Evolutionary conservation across 2,329 filamentous ascomycete species (phyloP).

Genomic region (Epichloe scottii): DNA sequence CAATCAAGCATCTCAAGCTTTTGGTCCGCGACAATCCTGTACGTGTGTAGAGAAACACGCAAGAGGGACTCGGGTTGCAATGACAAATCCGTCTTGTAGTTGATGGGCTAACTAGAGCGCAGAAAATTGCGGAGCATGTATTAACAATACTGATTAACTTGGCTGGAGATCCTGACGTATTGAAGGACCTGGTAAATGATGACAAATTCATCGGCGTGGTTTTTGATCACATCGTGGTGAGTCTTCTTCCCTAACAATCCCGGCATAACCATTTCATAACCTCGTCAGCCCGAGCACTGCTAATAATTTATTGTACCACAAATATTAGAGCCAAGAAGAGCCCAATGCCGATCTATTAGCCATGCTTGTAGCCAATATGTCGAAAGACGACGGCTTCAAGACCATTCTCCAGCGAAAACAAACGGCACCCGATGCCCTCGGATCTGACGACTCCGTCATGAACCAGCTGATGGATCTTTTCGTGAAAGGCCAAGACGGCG

Average conservation of each 20-base stretch:
- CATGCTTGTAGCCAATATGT: conserved; percentile 88
- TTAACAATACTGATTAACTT: conserved; percentile 84
- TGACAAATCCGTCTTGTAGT: not conserved
- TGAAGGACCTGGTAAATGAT: conserved; percentile 62
- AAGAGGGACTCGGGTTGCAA: not conserved
- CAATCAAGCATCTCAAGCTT: conserved; percentile 78
- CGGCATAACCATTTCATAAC: not conserved
- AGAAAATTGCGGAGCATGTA: conserved; percentile 89
- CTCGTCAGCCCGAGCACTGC: too few relatives aligned
- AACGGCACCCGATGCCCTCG: conserved; percentile 54
- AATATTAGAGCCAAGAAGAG: conserved; percentile 56
- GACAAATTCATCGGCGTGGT: conserved; percentile 68
- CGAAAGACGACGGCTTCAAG: conserved; percentile 65
- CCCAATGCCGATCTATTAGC: conserved; percentile 71
- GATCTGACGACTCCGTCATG: conserved; percentile 59
- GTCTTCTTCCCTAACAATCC: conserved; percentile 16
- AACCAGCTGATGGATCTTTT: conserved; percentile 94
- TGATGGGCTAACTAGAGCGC: not conserved
- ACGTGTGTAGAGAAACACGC: conserved; percentile 18
- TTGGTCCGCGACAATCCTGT: conserved; percentile 74
- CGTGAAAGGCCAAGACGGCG: conserved; percentile 74
- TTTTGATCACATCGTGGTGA: conserved; percentile 60
- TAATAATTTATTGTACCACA: not conserved
- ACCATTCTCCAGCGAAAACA: conserved; percentile 57
- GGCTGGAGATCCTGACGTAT: conserved; percentile 61